Evolutionary conservation across 2,329 filamentous ascomycete species (phyloP), one percentile per base, ranked within the genome.

Genomic region (Didymellaceae sp.): DNA sequence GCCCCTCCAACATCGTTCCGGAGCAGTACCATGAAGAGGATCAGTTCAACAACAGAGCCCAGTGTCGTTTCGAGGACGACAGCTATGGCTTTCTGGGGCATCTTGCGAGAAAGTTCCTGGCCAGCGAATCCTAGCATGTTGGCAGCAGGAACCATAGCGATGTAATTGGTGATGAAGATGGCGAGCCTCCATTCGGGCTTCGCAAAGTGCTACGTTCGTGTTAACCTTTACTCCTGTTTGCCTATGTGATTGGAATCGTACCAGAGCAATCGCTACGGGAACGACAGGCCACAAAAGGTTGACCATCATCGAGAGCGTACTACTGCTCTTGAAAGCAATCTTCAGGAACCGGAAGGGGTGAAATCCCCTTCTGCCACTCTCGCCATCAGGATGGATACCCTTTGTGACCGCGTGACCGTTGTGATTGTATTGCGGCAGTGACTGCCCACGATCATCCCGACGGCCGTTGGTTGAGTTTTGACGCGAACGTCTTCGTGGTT

Each of bases 11-110:
- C 38, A n/a, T 63, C 70, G 77, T 76, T 80, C 53, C 76, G 74
- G 37, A 94, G 79, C 34, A 95, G 75, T 2, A 92, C 82, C 78
- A 93, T 87, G 74, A 95, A 94, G 22, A 95, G 76, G 37, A 95
- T 83, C 48, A 95, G 87, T 68, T 96, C 90, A 43, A 94, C 89
- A 8, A 91, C 75, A 0, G 88, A 89, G 2, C 88, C 89, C 42
- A 91, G 72, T 0, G 78, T 78, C 1, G 79, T 82, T 61, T 84
- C 82, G 8, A 82, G 55, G 33, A 89, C 70, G 9, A 89, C 80
- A 20, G 86, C 86, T 39, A 86, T 73, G 7, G 90, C 88, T 63
- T 89, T 89, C 30, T 66, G 62, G 24, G 88, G 88, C 48, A 93
- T 74, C 74, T 93, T 93, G 53, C 86, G 82, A 1, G 87, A 84